Evolutionary conservation across 164 flowering plant species (phyloP).

Genomic region (Malania oleifera): DNA sequence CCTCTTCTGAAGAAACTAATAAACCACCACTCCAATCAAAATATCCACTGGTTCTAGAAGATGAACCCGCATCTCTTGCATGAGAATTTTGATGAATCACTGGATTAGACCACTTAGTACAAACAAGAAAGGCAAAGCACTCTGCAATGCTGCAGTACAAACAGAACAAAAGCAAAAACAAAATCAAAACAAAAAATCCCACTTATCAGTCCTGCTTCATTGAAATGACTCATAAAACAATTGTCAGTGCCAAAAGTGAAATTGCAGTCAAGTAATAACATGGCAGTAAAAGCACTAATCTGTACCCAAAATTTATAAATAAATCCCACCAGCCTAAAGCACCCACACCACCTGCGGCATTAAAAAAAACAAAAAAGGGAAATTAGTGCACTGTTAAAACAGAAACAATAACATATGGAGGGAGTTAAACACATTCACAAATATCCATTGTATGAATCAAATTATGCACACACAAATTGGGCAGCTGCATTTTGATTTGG

Average conservation of each 20-base stretch:
- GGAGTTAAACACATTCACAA: too few species aligned
- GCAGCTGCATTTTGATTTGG: too few species aligned
- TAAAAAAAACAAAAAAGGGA: too few species aligned
- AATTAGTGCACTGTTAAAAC: too few species aligned
- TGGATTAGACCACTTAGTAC: slow-evolving; percentile 94
- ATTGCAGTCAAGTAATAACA: too few species aligned
- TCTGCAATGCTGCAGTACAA: slow-evolving; percentile 65
- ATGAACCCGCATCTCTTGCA: slow-evolving; percentile 41
- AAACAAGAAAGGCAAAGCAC: slow-evolving; percentile 92
- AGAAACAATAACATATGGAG: too few species aligned
- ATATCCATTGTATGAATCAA: too few species aligned
- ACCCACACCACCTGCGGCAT: slow-evolving; percentile 85
- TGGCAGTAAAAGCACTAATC: background rate
- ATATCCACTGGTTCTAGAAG: slow-evolving; percentile 48
- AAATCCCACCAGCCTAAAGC: slow-evolving; percentile 96
- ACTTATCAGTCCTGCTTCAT: too few species aligned
- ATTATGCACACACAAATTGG: too few species aligned
- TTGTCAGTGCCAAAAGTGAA: too few species aligned
- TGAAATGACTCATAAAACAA: too few species aligned
- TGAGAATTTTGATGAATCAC: slow-evolving; percentile 57
- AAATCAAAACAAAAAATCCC: background rate
- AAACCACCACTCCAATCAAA: slow-evolving; percentile 78
- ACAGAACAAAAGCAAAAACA: background rate
- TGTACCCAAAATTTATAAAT: slow-evolving; percentile 83
- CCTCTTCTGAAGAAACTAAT: slow-evolving; percentile 63